phyloP scores from a whole-genome alignment of 306 rosid species.

The Dalbergia oliveri region DNA sequence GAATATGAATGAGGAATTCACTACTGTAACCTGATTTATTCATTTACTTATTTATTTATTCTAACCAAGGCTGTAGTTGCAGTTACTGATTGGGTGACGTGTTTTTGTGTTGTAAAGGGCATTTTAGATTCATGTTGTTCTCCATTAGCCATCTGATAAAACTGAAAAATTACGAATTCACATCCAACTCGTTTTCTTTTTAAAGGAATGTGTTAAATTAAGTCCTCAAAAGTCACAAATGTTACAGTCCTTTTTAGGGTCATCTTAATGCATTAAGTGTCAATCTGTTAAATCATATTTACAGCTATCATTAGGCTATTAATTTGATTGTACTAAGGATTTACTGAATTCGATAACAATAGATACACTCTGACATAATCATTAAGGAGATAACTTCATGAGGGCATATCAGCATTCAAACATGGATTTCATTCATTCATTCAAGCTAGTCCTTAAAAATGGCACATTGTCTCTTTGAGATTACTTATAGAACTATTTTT shows the following conservation, averaged over 20 bases:
- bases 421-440: background rate
- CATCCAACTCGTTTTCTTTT: background rate
- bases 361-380: no score
- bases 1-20: background rate
- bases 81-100: background rate
- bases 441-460: background rate
- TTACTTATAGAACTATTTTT: background rate
- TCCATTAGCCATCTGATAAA: background rate
- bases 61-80: background rate
- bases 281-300: conserved; percentile 4
- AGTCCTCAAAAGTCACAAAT: conserved; percentile 13
- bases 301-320: no score
- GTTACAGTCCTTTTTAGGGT: conserved; percentile 14
- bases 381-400: no score
- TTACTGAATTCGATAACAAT: no score
- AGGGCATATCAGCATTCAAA: no score
- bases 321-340: no score
- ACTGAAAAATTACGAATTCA: background rate
- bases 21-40: background rate
- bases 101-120: conserved; percentile 26
- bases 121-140: background rate
- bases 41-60: no score
- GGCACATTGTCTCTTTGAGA: background rate
- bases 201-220: background rate
- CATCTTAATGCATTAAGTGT: background rate